A percentile compares a stretch with the other conserved stretches of the same genome.
phyloP scores from a whole-genome alignment of 768 basidiomycete genomes.

The Pilatotrama ljubarskyi region DNA sequence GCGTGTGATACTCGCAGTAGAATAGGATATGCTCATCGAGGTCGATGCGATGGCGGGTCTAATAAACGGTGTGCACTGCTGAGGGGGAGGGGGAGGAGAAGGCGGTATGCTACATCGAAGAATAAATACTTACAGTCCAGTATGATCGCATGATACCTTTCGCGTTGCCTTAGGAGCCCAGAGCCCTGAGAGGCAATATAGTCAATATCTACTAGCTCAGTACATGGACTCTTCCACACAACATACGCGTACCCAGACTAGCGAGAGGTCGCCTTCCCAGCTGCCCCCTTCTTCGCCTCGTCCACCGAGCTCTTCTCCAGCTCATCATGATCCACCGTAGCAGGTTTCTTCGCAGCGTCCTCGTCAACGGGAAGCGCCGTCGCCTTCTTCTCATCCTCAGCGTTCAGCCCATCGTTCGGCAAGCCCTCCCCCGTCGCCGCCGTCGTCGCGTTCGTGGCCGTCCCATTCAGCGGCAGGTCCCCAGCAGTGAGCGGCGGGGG shows the following conservation, averaged over 20 bases:
- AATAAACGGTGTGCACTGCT: too few relatives aligned
- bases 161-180: too few relatives aligned
- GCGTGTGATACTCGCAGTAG: too few relatives aligned
- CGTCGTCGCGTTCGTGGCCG: slow-evolving; percentile 6
- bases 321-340: not conserved
- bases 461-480: not conserved
- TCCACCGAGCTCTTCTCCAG: not conserved
- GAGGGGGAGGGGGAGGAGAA: too few relatives aligned
- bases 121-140: too few relatives aligned
- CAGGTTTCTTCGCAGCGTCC: slow-evolving; percentile 1
- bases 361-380: not conserved
- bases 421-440: not conserved
- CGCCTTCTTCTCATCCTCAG: not conserved
- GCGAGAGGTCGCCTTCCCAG: not conserved
- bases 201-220: too few relatives aligned
- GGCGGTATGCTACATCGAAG: too few relatives aligned
- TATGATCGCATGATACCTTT: too few relatives aligned
- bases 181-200: too few relatives aligned
- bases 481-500: not conserved
- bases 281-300: not conserved
- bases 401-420: not conserved
- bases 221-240: not conserved
- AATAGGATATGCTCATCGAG: too few relatives aligned
- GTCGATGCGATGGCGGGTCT: too few relatives aligned
- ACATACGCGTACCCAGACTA: too few relatives aligned